Evolutionary conservation across 495 filamentous ascomycete species (phyloP).

Genomic region (Trypethelium eluteriae): DNA sequence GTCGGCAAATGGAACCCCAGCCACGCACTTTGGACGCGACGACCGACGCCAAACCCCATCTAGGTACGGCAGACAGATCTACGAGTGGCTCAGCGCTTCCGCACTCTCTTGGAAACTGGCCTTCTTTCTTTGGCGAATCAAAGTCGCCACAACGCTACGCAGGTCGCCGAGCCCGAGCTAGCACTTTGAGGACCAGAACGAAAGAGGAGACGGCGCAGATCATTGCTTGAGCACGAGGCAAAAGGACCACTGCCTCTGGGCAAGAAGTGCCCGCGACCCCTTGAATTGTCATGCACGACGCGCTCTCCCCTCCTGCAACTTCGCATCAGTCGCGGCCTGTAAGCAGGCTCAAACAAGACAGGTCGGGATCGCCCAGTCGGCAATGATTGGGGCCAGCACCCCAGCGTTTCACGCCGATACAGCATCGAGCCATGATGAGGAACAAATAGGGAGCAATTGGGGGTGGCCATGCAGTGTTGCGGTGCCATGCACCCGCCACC

Average conservation of each 20-base stretch:
- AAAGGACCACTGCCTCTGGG: background rate
- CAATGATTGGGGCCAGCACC: constrained; percentile 3
- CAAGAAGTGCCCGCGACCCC: background rate
- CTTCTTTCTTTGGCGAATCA: constrained; percentile 7
- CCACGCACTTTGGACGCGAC: constrained; percentile 6
- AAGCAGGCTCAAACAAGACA: background rate
- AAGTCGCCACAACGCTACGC: background rate
- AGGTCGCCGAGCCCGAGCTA: background rate
- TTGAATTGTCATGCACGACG: constrained; percentile 6
- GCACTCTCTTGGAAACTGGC: background rate
- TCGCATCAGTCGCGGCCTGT: background rate
- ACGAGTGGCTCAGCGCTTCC: background rate
- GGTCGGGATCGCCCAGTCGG: background rate
- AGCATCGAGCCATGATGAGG: background rate
- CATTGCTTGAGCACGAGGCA: background rate
- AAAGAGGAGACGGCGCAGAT: background rate
- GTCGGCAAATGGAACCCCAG: background rate
- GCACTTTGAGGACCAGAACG: background rate
- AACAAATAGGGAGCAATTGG: background rate
- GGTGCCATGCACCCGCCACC: constrained; percentile 5
- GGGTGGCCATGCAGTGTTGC: constrained; percentile 6
- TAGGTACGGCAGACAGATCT: background rate
- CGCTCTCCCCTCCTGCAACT: background rate
- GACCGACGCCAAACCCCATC: background rate
- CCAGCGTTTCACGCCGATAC: constrained; percentile 2